Evolutionary conservation across 2,329 filamentous ascomycete species (phyloP), one percentile per base, ranked within the genome.

Genomic region (Hypoxylon sp.): DNA sequence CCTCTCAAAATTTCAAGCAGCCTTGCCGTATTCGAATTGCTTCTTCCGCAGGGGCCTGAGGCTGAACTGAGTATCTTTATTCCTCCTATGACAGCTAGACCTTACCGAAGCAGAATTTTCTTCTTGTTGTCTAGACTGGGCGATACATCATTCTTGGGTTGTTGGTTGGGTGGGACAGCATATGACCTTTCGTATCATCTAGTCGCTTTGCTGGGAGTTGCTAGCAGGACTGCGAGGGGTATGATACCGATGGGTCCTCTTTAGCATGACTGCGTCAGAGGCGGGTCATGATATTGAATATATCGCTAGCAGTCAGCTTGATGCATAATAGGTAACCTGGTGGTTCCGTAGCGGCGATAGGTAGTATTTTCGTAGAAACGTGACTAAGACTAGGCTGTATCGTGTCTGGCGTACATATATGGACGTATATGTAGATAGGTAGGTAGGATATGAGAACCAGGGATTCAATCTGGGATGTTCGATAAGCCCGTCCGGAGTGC

Each of bases 241-340:
- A 48, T 43, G 56, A 49, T 54, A 48, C 22, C 48, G 26, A 60
- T 37, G 47, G 48, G 43, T 46, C 37, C 19, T 30, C n/a, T 13
- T 30, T 62, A 60, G 28, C 34, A 59, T 62, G 54, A 59, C 57
- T 62, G 64, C 58, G 58, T 67, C 60, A 63, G 53, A 64, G 56
- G 52, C 56, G 56, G 54, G 60, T 60, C 58, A 62, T 65, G 51
- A 59, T 62, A 53, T 67, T 46, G 28, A 56, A 46, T 20, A 34
- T 26, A 57, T 28, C 26, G 30, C 54, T 51, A 53, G 55, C 30
- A 53, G 57, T 43, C 50, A 61, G 47, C 47, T 34, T 58, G 34
- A 56, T 67, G 61, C 50, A 62, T 47, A 41, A 24, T 39, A 56
- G 44, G 57, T 52, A 62, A 59, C 62, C 54, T 47, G 56, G 43